Base-by-base conservation (phyloP, 192 early-diverging fungal genomes). In the Coemansia sp. region DNA sequence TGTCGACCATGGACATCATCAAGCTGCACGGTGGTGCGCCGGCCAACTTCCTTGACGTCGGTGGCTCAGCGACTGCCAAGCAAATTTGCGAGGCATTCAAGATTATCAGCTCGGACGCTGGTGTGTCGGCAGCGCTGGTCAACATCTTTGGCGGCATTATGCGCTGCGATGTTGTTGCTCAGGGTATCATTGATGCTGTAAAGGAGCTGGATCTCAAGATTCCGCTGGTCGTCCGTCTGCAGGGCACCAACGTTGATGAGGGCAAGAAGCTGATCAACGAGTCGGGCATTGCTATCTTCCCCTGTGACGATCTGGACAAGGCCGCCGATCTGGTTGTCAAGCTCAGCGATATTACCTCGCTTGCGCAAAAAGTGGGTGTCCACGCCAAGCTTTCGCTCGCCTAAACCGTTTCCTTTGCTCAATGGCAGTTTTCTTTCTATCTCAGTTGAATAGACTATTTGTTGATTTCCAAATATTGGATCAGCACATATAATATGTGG, bases 71-170 rank as follows among this genome's bases (percentile, higher is more conserved):
- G 57, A 93, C 90, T 21, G 87, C 94, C 57, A 88, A 95, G 65
- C 94, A 95, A 83, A 95, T 99, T 65, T 93, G 91, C 52, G 96
- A 97, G 75, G 97, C 97, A 37, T 98, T 99, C 86, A 95, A 99
- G 84, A 97, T 98, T 65, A 99, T 99, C 84, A 90, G 90, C 74
- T 94, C 94, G 19, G 97, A 99, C 65, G 89, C 93, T n/a, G 85
- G 86, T 56, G 95, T 99, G 12, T 90, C 92, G n/a, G 93, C 94
- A 50, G 94, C 95, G 65, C 92, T 99, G 66, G 95, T 97, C 72
- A 99, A 99, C 86, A 99, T 99, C 75, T 99, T 99, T 72, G 95
- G 97, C 68, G 97, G 95, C 61, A 99, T 99, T 77, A 99, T 99
- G 95, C 90, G 95, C 59, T 99, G 95, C 83, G 95, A 97, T 76